Conservation (phyloP, 1,139 yeast genomes). For the Diutina rugosa region DNA sequence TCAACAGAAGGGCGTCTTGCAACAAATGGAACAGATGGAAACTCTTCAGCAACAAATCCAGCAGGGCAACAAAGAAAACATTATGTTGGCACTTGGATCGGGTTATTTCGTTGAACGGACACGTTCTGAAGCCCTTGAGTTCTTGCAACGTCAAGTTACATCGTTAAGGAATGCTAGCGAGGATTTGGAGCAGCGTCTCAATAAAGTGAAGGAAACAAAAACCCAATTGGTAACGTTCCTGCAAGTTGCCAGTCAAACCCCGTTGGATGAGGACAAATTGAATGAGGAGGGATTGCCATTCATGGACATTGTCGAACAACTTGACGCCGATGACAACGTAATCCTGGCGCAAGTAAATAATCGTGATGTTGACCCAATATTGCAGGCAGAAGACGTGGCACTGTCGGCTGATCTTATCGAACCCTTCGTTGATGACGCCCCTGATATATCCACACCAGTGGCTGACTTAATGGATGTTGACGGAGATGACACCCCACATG, state of each 20-base stretch:
- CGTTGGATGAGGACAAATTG: constrained; percentile 5
- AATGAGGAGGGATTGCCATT: constrained; percentile 5
- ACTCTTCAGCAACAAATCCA: constrained; percentile 5
- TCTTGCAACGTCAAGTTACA: constrained; percentile 25
- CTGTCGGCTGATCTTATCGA: background rate
- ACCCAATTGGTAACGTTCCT: constrained; percentile 17
- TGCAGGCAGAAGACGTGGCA: background rate
- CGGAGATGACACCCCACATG: background rate
- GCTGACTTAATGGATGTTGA: background rate
- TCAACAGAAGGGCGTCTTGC: constrained; percentile 7
- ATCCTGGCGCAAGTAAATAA: background rate
- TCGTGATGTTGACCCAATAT: background rate
- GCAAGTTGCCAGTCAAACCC: constrained; percentile 7
- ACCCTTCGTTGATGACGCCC: background rate
- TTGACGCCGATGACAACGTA: background rate
- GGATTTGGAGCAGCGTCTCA: constrained; percentile 27
- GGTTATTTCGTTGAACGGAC: constrained; percentile 45
- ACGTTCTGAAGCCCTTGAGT: constrained; percentile 28
- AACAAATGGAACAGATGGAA: constrained; percentile 8
- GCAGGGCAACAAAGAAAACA: constrained; percentile 6
- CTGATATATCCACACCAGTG: background rate
- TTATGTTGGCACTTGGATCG: constrained; percentile 41
- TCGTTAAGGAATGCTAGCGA: constrained; percentile 23
- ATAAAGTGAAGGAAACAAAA: constrained; percentile 28
- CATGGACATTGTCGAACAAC: constrained; percentile 1